Evolutionary conservation across 106 monocot species (phyloP).

Genomic region (Dendrobium chrysotoxum): DNA sequence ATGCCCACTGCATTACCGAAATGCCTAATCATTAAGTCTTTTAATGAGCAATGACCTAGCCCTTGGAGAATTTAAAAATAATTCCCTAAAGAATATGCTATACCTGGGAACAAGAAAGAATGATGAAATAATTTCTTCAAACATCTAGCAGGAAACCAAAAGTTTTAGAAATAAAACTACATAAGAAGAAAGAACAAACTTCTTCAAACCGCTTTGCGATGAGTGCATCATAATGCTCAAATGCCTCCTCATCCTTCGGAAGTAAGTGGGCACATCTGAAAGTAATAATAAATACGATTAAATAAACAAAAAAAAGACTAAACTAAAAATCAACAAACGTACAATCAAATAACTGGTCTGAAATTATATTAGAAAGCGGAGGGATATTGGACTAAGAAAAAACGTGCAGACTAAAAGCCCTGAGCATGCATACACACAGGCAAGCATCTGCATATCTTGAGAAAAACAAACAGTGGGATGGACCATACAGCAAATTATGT

Average conservation of each 20-base stretch:
- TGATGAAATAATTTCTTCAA: constrained; percentile 1
- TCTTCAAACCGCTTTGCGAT: constrained; percentile 51
- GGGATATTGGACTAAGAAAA: neutral
- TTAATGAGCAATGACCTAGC: neutral
- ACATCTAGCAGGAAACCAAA: neutral
- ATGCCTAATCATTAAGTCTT: neutral
- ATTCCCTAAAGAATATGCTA: neutral
- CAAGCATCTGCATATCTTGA: neutral
- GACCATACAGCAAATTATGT: neutral
- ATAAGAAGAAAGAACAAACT: constrained; percentile 24
- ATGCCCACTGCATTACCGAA: neutral
- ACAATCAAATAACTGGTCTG: neutral
- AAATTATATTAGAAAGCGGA: neutral
- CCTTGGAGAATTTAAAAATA: neutral
- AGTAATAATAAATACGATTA: neutral
- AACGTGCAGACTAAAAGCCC: neutral
- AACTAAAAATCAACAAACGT: neutral
- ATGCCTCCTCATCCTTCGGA: constrained; percentile 73
- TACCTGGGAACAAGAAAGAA: neutral
- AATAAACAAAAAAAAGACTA: neutral
- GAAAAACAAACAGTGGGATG: neutral
- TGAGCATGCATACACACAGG: neutral
- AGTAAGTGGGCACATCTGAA: constrained; percentile 67
- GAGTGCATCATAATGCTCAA: constrained; percentile 53
- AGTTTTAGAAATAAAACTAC: neutral